Evolutionary conservation across 2,329 filamentous ascomycete genomes (phyloP), one percentile per base, ranked within the genome.

Genomic region (Knufia petricola): DNA sequence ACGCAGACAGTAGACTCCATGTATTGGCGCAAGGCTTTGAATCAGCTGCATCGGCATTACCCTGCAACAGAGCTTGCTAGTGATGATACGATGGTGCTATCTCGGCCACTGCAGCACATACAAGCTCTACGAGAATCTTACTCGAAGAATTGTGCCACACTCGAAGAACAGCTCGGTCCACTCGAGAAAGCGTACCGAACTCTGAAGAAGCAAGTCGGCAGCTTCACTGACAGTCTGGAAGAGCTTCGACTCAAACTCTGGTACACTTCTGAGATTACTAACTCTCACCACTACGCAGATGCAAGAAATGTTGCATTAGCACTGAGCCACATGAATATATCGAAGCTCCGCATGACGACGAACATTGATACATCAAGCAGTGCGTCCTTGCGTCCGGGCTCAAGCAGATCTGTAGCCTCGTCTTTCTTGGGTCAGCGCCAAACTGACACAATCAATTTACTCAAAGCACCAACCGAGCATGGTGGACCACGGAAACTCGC

Each of bases 231-330:
- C 50, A 79, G 79, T 3, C 74, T 92, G 31, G 79, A 82, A 50
- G 81, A 84, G 19, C 74, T 95, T 32, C 80, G 92, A 36, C 86
- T 95, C 64, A 96, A 96, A 72, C 95, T 96, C 86, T 98, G 92
- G 92, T 98, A 94, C 63, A 85, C 92, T 52, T 90, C 86, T 1
- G 88, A 95, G 64, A 89, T 96, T 23, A 84, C 87, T 53, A 89
- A 90, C 59, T 95, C 92, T 3, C 85, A 82, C 42, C 80, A 82
- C 8, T 96, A 95, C 60, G 86, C 92, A 52, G 84, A 94, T 57
- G 87, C 87, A 32, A 82, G 83, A 50, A 87, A 90, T 55, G 83
- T 96, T 40, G 86, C 88, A 4, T 77, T 85, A 51, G 92, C 90
- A 3, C 71, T 98, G 43, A 94, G 92, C 65, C 87, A 85, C 6